Base-by-base conservation (phyloP, 805 yeast genomes). In the Starmerella roubikii region DNA sequence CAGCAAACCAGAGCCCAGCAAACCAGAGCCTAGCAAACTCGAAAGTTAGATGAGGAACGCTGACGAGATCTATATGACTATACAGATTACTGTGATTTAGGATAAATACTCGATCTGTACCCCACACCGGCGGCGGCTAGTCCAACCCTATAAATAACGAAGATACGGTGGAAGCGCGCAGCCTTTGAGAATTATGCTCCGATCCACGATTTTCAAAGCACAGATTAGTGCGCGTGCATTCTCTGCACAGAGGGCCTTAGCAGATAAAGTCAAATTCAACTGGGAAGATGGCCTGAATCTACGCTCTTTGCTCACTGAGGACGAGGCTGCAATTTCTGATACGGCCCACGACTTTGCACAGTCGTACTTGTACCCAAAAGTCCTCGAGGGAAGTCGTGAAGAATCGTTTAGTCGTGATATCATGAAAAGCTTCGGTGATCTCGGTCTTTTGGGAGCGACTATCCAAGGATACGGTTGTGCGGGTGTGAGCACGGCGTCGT, bases 391-490 rank as follows among this genome's bases (percentile, higher is more conserved):
- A 19, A 51, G 54, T 42, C 51, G 68, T 21, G 60, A 62, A 25
- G 68, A 64, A 49, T 39, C 42, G 17, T 62, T 64, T 39, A 59
- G 58, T 43, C 45, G 44, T 33, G 42, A 47, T 13, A 47, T 64
- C 27, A 52, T 64, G 63, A 46, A 46, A n/a, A 62, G 63, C 40
- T 53, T 64, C 47, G 68, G 68, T n/a, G 59, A 54, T 30, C 48
- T 62, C 7, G 68, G 68, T 10, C 54, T 64, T 17, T 53, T 64
- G 23, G 68, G 68, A 3, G 44, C 66, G 20, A 60, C 62, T 13
- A 56, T 64, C 30, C 51, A 56, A n/a, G 67, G 67, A 9, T 64
- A 63, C 45, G 68, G 68, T 3, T 62, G 68, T 37, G 60, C 64
- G 2, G 68, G 68, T 16, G 60, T 58, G n/a, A 55, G 59, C 32